Evolutionary conservation across 2,329 filamentous ascomycete species (phyloP).

Genomic region (Alternaria sp.): DNA sequence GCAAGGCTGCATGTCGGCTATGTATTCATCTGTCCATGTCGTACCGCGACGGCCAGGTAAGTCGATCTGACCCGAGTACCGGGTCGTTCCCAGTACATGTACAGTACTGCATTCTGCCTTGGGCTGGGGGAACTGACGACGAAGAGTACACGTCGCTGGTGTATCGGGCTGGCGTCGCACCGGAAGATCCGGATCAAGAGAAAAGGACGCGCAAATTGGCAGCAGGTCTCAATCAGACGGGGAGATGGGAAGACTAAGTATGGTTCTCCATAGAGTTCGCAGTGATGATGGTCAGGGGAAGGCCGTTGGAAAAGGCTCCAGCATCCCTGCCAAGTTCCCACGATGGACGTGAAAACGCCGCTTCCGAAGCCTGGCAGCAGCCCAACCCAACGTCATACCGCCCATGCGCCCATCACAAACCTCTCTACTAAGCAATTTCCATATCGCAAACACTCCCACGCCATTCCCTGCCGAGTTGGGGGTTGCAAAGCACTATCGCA

Average conservation of each 20-base stretch:
- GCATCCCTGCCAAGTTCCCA: constrained; percentile 26
- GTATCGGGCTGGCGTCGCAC: background rate
- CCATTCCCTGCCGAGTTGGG: background rate
- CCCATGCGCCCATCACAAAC: constrained; percentile 1
- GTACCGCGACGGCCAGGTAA: background rate
- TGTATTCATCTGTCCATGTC: background rate
- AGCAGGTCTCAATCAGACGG: background rate
- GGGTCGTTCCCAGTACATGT: background rate
- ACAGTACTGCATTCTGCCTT: background rate
- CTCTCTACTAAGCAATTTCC: background rate
- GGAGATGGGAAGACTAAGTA: background rate
- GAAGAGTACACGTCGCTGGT: background rate
- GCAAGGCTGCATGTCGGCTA: background rate
- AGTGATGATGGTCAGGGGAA: background rate
- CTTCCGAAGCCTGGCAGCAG: constrained; percentile 22
- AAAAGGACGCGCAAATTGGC: background rate
- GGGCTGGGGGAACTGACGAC: background rate
- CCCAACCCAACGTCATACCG: constrained; percentile 21
- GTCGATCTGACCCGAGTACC: background rate
- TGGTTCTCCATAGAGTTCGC: background rate
- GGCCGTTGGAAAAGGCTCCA: background rate
- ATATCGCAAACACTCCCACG: constrained; percentile 4
- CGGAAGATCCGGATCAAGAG: background rate
- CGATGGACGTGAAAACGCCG: constrained; percentile 19
- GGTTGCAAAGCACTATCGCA: background rate